Base-by-base conservation (phyloP, 2,329 filamentous ascomycete species). In the Chrysoporthe austroafricana region DNA sequence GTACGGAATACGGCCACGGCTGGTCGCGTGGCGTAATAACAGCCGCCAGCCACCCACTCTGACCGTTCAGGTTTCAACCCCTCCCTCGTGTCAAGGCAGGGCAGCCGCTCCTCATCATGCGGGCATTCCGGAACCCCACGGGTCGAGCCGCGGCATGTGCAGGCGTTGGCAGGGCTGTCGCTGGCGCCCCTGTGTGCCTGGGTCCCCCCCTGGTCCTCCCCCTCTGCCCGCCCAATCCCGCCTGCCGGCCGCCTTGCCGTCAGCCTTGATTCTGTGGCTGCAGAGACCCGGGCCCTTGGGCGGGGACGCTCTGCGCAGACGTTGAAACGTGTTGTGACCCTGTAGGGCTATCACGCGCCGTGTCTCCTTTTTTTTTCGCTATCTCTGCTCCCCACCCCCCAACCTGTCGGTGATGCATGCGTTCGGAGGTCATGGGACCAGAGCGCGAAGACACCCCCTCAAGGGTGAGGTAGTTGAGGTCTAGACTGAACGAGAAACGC, bases 71-170 rank as follows among this genome's bases (percentile, higher is more conserved):
- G 36, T 32, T 54, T 36, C 11, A 63, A 57, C 26, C 44, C 43
- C 59, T 42, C 48, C 21, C 48, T 52, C 48, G n/a, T 52, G 36
- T 18, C 56, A 42, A 58, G 46, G 46, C 46, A 39, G 36, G 26
- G 6, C 36, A 39, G 50, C 50, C 50, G 36, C 16, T 39, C 36
- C 14, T 58, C 16, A 9, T 58, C n/a, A 42, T 58, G 56, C 56
- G 56, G 56, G 56, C 56, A 58, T 58, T 36, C 36, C 56, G 57
- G 36, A 26, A 42, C 57, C 57, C 36, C 42, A 43, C 57, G 57
- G 57, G 57, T 60, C 57, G 57, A 60, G 39, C 57, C 57, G 57
- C 42, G 18, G 57, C 16, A 54, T 54, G 50, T 54, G 50, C 50
- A 13, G 26, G 50, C 50, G 36, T 9, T 9, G 6, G 36, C 36